Base-by-base conservation (phyloP, 2,329 filamentous ascomycete species). In the Talaromyces sp. region DNA sequence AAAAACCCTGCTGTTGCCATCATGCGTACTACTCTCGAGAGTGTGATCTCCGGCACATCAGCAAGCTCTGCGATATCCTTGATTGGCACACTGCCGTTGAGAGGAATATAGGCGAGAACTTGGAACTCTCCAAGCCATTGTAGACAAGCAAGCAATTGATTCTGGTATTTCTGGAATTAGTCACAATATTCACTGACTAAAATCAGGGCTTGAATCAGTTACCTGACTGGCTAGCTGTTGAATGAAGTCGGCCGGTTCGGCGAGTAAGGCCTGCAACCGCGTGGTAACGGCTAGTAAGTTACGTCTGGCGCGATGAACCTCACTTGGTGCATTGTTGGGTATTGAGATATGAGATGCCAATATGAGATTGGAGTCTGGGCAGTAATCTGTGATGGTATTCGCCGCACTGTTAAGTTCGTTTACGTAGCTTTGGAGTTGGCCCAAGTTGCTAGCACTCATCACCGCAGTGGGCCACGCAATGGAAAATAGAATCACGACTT, bases 101-200 rank as follows among this genome's bases (percentile, higher is more conserved):
- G 69, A 0, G 81, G 82, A n/a, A 84, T 78, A 67, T 73, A 82
- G 3, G 79, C 79, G 0, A 82, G 74, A 3, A 83, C 71, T 60
- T 82, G 80, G 65, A 79, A 80, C 13, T 83, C 77, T 6, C 74
- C 77, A 14, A 83, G 72, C 81, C 80, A 83, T 66, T 75, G 74
- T 7, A 82, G 65, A 57, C 79, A 81, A 3, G 77, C 74, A 13
- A 79, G 73, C 2, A 79, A 50, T 67, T 79, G 72, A 60, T 62
- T 70, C 63, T 70, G 63, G 10, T 63, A 2, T 41, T 31, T 33
- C 19, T 41, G 24, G 24, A 9, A 10, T 56, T 10, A 47, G 43
- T 3, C 19, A 9, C 1, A 22, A 24, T 47, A 14, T 47, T 24
- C 11, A 7, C 19, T 24, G 22, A 19, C 10, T 7, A 47, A 31